Base-by-base conservation (phyloP, 805 yeast genomes). In the Yarrowia deformans region DNA sequence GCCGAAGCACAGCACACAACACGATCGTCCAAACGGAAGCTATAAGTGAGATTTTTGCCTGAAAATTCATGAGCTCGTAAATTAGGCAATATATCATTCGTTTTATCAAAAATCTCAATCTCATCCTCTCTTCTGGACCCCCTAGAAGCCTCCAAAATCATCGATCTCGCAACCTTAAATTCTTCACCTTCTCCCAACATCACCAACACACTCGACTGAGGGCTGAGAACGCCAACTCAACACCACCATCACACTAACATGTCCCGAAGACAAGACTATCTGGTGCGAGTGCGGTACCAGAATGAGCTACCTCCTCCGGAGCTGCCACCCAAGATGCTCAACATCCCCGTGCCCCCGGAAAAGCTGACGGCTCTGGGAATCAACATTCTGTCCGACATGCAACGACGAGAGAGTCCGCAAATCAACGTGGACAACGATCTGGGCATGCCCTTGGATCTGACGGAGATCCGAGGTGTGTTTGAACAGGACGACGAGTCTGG, bases 291-390 rank as follows among this genome's bases (percentile, higher is more conserved):
- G 68, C 85, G 97, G 75, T 94, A 93, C 78, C 86, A 86, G 70
- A 95, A 95, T 77, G 90, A 87, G 74, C 82, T 95, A 32, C 99
- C 99, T 7, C 93, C 97, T 1, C 98, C 98, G 10, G 90, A 94
- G 32, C 84, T 95, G 71, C 92, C 97, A 56, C 98, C 99, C 39
- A 91, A 90, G 77, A 84, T 93, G 69, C 78, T 95, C 67, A 85
- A 87, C 63, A 85, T 88, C 72, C 80, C 78, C 37, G 75, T 77
- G 76, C 77, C 81, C 78, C 73, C 82, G 74, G 84, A 84, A 66
- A 76, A 80, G 18, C 80, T 83, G 46, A 83, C 84, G 42, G 81
- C 88, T 0, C 32, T 63, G 46, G 56, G 56, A 18, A 79, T 90
- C 3, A 80, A 83, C 68, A 82, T 91, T 68, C 80, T 94, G 72